Base-by-base conservation (phyloP, 1,284 basidiomycete genomes). In the Malassezia pachydermatis region DNA sequence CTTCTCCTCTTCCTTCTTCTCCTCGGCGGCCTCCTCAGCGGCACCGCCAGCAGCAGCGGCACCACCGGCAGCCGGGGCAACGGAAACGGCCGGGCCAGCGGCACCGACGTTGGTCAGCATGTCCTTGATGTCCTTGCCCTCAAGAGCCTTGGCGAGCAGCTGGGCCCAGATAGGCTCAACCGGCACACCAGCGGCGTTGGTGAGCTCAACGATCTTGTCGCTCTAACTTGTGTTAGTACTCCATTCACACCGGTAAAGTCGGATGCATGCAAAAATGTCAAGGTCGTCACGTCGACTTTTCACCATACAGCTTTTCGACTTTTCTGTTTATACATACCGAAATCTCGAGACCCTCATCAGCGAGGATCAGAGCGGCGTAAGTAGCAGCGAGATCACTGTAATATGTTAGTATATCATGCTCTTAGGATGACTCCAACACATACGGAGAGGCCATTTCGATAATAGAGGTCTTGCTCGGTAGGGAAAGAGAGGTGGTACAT, bases 101-200 rank as follows among this genome's bases (percentile, higher is more conserved):
- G 83, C 77, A 66, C 87, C 85, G 60, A 92, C 84, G 77, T 88
- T 90, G 61, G 85, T 86, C 55, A 95, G 80, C 60, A 98, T 78
- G 46, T 92, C 88, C 77, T 89, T 95, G 72, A 96, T 80, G 76
- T 96, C 82, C 81, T 94, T 95, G 69, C 90, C 90, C 77, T 94
- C 90, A 47, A 98, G 83, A 30, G 92, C 90, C 76, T 96, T 98
- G 64, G 92, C 84, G 71, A 98, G 84, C 66, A 98, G 84, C 40
- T 83, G 77, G 55, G 90, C 89, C 92, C 92, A 98, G 79, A 98
- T 98, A 58, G 88, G 81, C 78, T 98, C 94, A 57, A 95, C 73
- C 44, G 95, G 88, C 56, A 87, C 79, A 58, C 77, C 77, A 51
- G 92, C 92, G 48, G 88, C 89, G 50, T 73, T 74, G 66, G 85